Base-by-base conservation (phyloP, 768 basidiomycete species). In the Tulasnella sp. region DNA sequence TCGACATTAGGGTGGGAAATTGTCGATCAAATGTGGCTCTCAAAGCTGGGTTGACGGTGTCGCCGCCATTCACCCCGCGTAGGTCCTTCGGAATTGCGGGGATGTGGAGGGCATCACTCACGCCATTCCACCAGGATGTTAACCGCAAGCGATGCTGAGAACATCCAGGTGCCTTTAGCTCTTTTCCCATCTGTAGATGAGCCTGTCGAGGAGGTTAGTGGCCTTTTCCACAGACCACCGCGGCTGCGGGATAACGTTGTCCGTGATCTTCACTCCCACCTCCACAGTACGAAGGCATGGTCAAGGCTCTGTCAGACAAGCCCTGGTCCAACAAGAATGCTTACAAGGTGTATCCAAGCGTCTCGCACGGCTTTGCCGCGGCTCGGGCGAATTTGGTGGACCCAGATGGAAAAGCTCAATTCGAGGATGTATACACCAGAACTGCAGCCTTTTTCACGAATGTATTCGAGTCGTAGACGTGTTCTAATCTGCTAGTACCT, bases 151-250 rank as follows among this genome's bases (percentile, higher is more conserved):
- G 92, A 93, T 83, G 90, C 88, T 3, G 84, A 87, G 3, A 88
- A 88, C 69, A 84, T 92, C 69, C 85, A 87, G 20, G 86, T 91
- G 24, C 92, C 92, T 41, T 82, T 91, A 44, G 90, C 85, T 20
- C 86, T 92, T 22, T 91, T 91, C 84, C 87, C 89, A 34, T 91
- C 91, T 77, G 87, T 88, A 64, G 91, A 91, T 82, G 92, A 93
- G 83, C 88, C 91, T 16, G 83, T 86, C 22, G 88, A 88, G 4
- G 90, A 91, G 85, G 92, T 90, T 72, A n/a, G 87, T 83, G 40
- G 4, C 75, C 40, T 42, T 14, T n/a, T 20, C 46, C 34, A 18
- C 31, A 75, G 74, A 75, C 16, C 28, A 16, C 64, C 64, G 64
- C 64, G 64, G 64, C 34, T 6, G 12, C 64, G 64, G 64, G 2